Evolutionary conservation across 1,284 basidiomycete genomes (phyloP).

Genomic region (Ceratobasidium sp.): DNA sequence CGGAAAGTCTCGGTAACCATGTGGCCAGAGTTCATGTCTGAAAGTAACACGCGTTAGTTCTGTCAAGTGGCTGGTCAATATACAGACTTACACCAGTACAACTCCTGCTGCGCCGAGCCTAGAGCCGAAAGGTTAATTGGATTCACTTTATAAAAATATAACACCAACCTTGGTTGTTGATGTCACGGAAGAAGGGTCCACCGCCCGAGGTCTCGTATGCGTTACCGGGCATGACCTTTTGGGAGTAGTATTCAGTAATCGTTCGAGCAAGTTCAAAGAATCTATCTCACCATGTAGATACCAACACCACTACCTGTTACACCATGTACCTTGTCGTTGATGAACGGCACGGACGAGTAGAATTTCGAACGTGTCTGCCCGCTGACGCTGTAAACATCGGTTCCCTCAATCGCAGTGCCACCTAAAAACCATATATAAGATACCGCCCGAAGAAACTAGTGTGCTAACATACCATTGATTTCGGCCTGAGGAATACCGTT

Average conservation of each 20-base stretch:
- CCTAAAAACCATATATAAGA: neutral
- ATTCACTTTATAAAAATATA: neutral
- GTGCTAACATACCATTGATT: conserved; percentile 54
- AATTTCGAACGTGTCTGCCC: conserved; percentile 48
- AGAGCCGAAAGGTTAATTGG: neutral
- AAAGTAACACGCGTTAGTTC: neutral
- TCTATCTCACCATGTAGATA: conserved; percentile 28
- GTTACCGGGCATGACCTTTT: conserved; percentile 59
- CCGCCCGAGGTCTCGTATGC: conserved; percentile 62
- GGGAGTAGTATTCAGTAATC: neutral
- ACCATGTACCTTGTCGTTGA: conserved; percentile 46
- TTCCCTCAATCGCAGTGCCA: conserved; percentile 46
- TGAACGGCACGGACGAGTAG: conserved; percentile 47
- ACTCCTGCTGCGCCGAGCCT: conserved; percentile 30
- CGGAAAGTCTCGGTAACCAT: conserved; percentile 47
- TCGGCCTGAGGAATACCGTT: conserved; percentile 60
- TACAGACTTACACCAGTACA: conserved; percentile 38
- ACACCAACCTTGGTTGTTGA: conserved; percentile 47
- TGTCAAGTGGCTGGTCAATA: too few relatives aligned
- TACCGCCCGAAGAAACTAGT: too few relatives aligned
- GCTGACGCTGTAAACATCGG: conserved; percentile 40
- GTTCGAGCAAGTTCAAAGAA: neutral
- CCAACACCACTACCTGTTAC: conserved; percentile 41
- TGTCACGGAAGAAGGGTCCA: conserved; percentile 56
- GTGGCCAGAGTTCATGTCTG: conserved; percentile 49